These are phyloP conservation scores for Exophiala aquamarina DNA, from an alignment of 2,329 filamentous ascomycete genomes.

Conservation along the genomic window DNA sequence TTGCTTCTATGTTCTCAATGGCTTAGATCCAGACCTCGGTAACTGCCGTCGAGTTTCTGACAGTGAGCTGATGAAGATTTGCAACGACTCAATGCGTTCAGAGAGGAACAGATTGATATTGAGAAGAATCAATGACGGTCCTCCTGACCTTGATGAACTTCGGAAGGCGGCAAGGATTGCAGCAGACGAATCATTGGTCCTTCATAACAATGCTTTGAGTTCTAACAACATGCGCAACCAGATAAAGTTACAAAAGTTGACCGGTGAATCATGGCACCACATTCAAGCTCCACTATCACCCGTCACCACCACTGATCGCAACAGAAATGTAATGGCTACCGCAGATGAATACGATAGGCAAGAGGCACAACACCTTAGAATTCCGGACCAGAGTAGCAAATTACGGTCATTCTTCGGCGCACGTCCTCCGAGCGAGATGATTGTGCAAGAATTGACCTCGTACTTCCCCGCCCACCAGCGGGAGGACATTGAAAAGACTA, in stretches of 20 bases:
- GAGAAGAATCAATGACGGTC: conserved; percentile 85
- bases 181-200: conserved; percentile 78
- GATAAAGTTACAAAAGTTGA: conserved; percentile 82
- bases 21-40: conserved; percentile 76
- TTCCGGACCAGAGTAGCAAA: conserved; percentile 36
- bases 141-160: conserved; percentile 83
- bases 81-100: conserved; percentile 78
- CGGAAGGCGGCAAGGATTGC: conserved; percentile 86
- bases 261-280: conserved; percentile 82
- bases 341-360: conserved; percentile 49
- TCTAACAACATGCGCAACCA: conserved; percentile 73
- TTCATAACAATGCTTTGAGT: conserved; percentile 62
- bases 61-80: conserved; percentile 84
- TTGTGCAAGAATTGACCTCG: conserved; percentile 90
- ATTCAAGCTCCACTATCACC: conserved; percentile 87
- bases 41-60: conserved; percentile 83
- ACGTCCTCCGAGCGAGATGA: conserved; percentile 92
- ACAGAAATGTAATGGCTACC: conserved; percentile 34
- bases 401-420: conserved; percentile 76
- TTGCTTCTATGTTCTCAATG: conserved; percentile 92
- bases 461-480: conserved; percentile 96
- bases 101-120: conserved; percentile 90
- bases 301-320: conserved; percentile 43
- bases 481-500: conserved; percentile 93
- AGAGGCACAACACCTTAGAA: conserved; percentile 30